Conservation (phyloP, 1,139 yeast species). For the Blastobotrys serpentis region DNA sequence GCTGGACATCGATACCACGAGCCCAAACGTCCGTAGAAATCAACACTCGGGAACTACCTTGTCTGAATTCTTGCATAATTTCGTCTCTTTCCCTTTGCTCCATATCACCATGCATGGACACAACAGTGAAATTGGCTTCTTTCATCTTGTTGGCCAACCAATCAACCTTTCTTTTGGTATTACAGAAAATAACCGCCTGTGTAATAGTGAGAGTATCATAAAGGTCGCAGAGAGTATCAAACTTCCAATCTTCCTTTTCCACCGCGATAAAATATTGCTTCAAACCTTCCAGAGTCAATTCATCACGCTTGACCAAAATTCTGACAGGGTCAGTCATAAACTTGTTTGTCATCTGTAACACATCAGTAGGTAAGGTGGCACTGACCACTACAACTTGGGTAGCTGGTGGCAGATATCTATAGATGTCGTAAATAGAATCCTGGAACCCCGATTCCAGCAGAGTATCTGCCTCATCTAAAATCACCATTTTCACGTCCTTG, state of each 20-base stretch:
- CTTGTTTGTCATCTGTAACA: conserved; percentile 91
- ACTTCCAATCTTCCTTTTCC: conserved; percentile 89
- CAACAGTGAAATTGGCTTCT: conserved; percentile 88
- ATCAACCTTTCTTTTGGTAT: conserved; percentile 98
- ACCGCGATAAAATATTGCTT: conserved; percentile 95
- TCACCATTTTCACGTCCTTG: conserved; percentile 90
- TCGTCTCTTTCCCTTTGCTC: conserved; percentile 96
- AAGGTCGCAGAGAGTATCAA: conserved; percentile 93
- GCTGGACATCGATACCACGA: conserved; percentile 99
- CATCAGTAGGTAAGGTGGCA: conserved; percentile 98
- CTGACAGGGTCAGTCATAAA: conserved; percentile 98
- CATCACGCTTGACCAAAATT: conserved; percentile 97
- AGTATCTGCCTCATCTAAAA: conserved; percentile 99
- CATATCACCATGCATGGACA: conserved; percentile 97
- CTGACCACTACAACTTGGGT: conserved; percentile 95
- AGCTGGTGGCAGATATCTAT: conserved; percentile 88
- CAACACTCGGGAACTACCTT: conserved; percentile 96
- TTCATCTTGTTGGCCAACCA: conserved; percentile 83
- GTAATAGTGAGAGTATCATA: conserved; percentile 97
- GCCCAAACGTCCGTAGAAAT: conserved; percentile 97
- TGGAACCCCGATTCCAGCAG: conserved; percentile 96
- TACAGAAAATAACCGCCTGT: conserved; percentile 99
- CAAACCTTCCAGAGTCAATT: conserved; percentile 96
- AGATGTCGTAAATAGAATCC: conserved; percentile 96
- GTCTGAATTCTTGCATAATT: conserved; percentile 98